Evolutionary conservation across 495 filamentous ascomycete species (phyloP), one percentile per base, ranked within the genome.

Genomic region (Tuber calosporum): DNA sequence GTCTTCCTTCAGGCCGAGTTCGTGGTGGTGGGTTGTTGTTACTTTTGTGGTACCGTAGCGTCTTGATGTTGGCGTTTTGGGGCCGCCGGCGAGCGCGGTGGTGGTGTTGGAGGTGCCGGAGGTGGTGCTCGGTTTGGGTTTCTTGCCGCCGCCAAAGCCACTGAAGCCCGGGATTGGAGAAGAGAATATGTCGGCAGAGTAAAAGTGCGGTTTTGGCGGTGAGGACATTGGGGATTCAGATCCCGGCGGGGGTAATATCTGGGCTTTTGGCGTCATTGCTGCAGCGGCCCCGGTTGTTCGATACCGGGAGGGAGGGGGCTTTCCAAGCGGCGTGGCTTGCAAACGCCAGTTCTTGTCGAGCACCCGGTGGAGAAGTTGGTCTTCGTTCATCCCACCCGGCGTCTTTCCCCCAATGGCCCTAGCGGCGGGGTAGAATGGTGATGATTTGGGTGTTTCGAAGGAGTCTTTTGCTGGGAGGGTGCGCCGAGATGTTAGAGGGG

Each of bases 311-410:
- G 76, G 76, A 58, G 67, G 69, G 39, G 66, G 68, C 69, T 82
- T 77, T 75, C 75, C 91, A 69, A 92, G 89, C 0, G 95, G 96
- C 13, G 95, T 99, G 19, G 95, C 93, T 84, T 93, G 91, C 1
- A 99, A 84, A 40, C 96, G 91, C 83, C 96, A 99, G 66, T 91
- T 97, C 81, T 95, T 97, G 84, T 97, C 92, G 11, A 93, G 88
- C 45, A 98, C 85, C 73, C 90, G 90, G 81, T 99, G 95, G 17
- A 99, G 85, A 9, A 99, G 86, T 1, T 90, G 88, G 81, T 97
- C 93, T 36, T 84, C 81, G 71, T 82, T 83, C 85, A 74, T 80
- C 76, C 72, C 82, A 72, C 74, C 75, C 13, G 69, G 73, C 26
- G 73, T 78, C 48, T 58, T 74, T 34, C 76, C 84, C 79, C 76